phyloP scores from a whole-genome alignment of 371 early-diverging fungal genomes.

The Mucor piriformis region DNA sequence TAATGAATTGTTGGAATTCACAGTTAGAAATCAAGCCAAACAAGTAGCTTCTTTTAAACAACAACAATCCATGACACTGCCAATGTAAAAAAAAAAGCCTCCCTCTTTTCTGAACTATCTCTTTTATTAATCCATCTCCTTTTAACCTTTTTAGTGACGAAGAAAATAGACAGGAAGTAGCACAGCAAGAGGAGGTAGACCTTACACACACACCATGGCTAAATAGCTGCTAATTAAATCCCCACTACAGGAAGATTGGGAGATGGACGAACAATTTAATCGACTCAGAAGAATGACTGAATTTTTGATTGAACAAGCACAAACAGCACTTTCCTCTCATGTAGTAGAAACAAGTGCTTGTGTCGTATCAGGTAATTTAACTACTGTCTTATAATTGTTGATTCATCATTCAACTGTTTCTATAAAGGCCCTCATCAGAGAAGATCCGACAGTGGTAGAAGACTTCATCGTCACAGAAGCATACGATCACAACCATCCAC shows the following conservation, averaged over 20 bases:
- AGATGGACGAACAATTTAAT: slow-evolving; percentile 37
- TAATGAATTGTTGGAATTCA: slow-evolving; percentile 50
- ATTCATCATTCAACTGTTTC: not conserved
- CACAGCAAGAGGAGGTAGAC: not conserved
- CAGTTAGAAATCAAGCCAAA: slow-evolving; percentile 46
- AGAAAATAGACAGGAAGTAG: too few relatives aligned
- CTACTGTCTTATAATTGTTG: not conserved
- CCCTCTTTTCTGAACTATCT: too few relatives aligned
- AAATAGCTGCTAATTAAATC: not conserved
- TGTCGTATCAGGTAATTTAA: slow-evolving; percentile 6
- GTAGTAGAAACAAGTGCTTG: slow-evolving; percentile 27
- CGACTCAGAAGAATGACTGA: slow-evolving; percentile 37
- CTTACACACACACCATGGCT: too few relatives aligned
- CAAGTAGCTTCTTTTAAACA: slow-evolving; percentile 44
- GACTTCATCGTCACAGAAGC: not conserved
- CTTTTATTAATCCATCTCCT: not conserved
- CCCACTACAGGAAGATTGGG: slow-evolving; percentile 22
- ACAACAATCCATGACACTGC: slow-evolving; percentile 20
- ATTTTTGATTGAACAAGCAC: slow-evolving; percentile 34
- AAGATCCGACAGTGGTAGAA: not conserved
- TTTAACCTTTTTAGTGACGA: not conserved
- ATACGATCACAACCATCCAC: not conserved
- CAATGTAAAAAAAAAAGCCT: slow-evolving; percentile 1
- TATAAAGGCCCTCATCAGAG: not conserved
- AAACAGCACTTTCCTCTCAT: slow-evolving; percentile 33